Evolutionary conservation across 2,329 filamentous ascomycete genomes (phyloP).

Genomic region (Colletotrichum nymphaeae): DNA sequence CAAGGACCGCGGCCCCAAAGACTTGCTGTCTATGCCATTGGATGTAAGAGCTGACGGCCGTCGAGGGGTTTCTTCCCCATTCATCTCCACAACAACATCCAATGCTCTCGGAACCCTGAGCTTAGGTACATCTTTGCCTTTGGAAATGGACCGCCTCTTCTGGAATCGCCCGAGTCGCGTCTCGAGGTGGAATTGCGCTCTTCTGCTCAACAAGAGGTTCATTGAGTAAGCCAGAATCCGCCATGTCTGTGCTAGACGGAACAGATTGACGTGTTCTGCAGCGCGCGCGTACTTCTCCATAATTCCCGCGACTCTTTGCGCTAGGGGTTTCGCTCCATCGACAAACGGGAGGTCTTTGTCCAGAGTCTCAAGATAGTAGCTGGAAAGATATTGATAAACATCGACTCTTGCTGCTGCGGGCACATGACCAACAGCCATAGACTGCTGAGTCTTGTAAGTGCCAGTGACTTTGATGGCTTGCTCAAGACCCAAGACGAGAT

Average conservation of each 20-base stretch:
- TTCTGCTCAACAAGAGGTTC: constrained; percentile 62
- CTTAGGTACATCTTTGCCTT: constrained; percentile 44
- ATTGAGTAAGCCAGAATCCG: constrained; percentile 69
- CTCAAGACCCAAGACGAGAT: constrained; percentile 64
- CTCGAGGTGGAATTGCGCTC: constrained; percentile 69
- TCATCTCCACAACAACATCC: constrained; percentile 37
- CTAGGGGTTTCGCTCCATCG: constrained; percentile 51
- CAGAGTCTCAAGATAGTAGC: constrained; percentile 66
- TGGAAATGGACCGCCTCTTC: constrained; percentile 39
- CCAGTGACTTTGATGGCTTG: constrained; percentile 69
- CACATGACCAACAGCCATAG: constrained; percentile 70
- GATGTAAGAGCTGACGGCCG: constrained; percentile 42
- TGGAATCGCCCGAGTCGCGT: constrained; percentile 55
- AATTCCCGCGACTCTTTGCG: constrained; percentile 60
- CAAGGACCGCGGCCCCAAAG: constrained; percentile 55
- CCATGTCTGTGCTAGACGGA: constrained; percentile 74
- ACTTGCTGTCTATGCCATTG: constrained; percentile 45
- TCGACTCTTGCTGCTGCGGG: constrained; percentile 63
- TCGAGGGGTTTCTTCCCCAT: constrained; percentile 53
- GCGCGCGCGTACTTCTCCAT: constrained; percentile 67
- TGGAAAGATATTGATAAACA: constrained; percentile 67
- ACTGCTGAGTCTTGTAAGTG: constrained; percentile 68
- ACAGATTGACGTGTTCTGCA: constrained; percentile 67
- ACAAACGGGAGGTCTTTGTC: constrained; percentile 58
- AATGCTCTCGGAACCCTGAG: constrained; percentile 41